Evolutionary conservation across 2,329 filamentous ascomycete genomes (phyloP).

Genomic region (Fusarium goolgardi): DNA sequence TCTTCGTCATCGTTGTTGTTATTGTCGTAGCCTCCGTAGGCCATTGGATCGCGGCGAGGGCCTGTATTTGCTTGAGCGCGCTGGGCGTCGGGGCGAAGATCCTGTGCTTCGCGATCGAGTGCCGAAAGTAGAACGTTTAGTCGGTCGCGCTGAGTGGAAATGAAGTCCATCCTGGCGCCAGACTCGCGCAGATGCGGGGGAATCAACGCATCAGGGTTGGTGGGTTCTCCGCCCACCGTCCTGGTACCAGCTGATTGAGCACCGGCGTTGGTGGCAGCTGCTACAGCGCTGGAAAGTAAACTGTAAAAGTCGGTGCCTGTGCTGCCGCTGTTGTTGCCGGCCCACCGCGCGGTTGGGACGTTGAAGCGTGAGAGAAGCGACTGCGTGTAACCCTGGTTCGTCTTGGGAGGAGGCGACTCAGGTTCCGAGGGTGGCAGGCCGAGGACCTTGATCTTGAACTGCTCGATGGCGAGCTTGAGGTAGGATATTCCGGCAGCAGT

Average conservation of each 20-base stretch:
- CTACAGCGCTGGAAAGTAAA: slow-evolving; percentile 79
- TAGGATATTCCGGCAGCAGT: slow-evolving; percentile 82
- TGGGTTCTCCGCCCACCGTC: slow-evolving; percentile 37
- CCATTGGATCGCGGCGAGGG: slow-evolving; percentile 41
- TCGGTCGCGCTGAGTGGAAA: slow-evolving; percentile 81
- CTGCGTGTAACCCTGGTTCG: slow-evolving; percentile 76
- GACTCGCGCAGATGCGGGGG: slow-evolving; percentile 74
- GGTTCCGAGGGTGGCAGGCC: slow-evolving; percentile 72
- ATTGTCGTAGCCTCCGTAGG: slow-evolving; percentile 46
- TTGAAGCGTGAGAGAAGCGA: slow-evolving; percentile 86
- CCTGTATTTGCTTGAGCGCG: slow-evolving; percentile 38
- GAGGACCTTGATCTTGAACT: slow-evolving; percentile 80
- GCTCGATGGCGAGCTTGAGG: slow-evolving; percentile 75
- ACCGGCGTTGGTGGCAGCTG: slow-evolving; percentile 65
- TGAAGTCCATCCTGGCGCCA: slow-evolving; percentile 77
- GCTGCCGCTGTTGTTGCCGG: slow-evolving; percentile 55
- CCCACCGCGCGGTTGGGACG: slow-evolving; percentile 76
- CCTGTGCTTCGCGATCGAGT: slow-evolving; percentile 81
- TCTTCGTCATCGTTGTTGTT: slow-evolving; percentile 50
- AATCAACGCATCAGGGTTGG: slow-evolving; percentile 70
- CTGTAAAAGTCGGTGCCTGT: slow-evolving; percentile 77
- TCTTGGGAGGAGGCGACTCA: slow-evolving; percentile 55
- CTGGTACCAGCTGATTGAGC: slow-evolving; percentile 50
- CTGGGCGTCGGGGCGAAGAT: slow-evolving; percentile 58
- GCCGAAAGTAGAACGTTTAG: slow-evolving; percentile 79